Conservation (phyloP, 148 eudicot species). For the Suaeda aralocaspica region DNA sequence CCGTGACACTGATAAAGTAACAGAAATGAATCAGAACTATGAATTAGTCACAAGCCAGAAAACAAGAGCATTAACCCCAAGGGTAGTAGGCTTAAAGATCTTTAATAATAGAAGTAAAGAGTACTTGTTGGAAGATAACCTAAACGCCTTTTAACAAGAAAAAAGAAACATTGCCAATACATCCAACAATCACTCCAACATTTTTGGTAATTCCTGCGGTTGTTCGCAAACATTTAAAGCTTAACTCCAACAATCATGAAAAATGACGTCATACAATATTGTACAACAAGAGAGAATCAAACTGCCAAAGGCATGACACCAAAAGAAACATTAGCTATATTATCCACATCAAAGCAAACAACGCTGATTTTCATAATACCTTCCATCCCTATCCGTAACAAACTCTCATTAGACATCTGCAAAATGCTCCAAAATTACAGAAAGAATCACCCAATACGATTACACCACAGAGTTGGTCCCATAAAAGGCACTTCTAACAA, state of each 20-base stretch:
- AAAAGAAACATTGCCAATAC: not conserved
- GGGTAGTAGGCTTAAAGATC: not conserved
- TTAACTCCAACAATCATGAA: not conserved
- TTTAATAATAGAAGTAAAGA: not conserved
- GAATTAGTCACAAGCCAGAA: slow-evolving; percentile 7
- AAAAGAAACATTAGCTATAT: not conserved
- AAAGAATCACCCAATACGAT: not conserved
- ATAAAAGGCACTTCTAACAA: not conserved
- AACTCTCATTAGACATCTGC: not conserved
- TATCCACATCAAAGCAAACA: not conserved
- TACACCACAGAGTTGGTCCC: not conserved
- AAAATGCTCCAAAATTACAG: not conserved
- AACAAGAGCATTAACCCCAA: not conserved
- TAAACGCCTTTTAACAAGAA: not conserved
- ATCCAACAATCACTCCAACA: not conserved
- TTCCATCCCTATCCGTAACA: not conserved
- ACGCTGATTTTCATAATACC: not conserved
- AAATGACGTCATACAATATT: not conserved
- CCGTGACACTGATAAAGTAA: slow-evolving; percentile 71
- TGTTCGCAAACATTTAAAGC: not conserved
- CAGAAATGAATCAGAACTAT: not conserved
- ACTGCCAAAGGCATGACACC: not conserved
- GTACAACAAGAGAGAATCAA: not conserved
- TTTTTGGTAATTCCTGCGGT: not conserved
- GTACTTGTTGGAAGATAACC: not conserved